Evolutionary conservation across 345 rosid genomes (phyloP), one percentile per base, ranked within the genome.

Genomic region (Gossypium longicalyx): DNA sequence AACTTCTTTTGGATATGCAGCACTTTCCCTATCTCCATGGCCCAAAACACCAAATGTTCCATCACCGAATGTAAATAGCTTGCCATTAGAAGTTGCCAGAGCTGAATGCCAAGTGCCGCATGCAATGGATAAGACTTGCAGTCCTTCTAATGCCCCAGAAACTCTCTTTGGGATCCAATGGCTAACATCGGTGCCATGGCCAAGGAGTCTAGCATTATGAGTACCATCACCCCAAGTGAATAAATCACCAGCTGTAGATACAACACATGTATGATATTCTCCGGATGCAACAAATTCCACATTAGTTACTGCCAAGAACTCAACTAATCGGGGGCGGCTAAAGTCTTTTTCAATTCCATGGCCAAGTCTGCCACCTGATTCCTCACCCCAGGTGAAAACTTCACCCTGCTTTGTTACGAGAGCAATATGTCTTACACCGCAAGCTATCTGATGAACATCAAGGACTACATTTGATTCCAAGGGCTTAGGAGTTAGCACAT

Each of bases 371-470:
- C 99, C 99, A n/a, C 97, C 98, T 71, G 88, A 87, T 84, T 92
- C 98, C 84, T 94, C 98, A 59, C 98, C 98, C 98, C 98, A 94
- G n/a, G 99, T 87, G 82, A 93, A 94, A 49, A 93, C 93, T 81
- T 94, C 97, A 15, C 99, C 99, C 82, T 94, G 99, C 81, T 90
- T 92, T 12, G 99, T 94, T 74, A 94, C 98, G 57, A 93, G 97
- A 73, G 96, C 89, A 51, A 91, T 72, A 77, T 94, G 99, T 47
- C 93, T 85, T 61, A 79, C 84, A 12, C 99, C 99, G 45, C 96
- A 94, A 72, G 95, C 85, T 83, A 94, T 94, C 83, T 91, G 98
- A 70, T 91, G 98, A 85, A 94, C 98, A 84, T 94, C 98, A 58
- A 94, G 95, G 79, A 94, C 98, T 62, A 94, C 95, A 77, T 87